These are phyloP conservation scores for Saccharomyces pastorianus DNA, from an alignment of 1,139 yeast species.

Conservation along the genomic window DNA sequence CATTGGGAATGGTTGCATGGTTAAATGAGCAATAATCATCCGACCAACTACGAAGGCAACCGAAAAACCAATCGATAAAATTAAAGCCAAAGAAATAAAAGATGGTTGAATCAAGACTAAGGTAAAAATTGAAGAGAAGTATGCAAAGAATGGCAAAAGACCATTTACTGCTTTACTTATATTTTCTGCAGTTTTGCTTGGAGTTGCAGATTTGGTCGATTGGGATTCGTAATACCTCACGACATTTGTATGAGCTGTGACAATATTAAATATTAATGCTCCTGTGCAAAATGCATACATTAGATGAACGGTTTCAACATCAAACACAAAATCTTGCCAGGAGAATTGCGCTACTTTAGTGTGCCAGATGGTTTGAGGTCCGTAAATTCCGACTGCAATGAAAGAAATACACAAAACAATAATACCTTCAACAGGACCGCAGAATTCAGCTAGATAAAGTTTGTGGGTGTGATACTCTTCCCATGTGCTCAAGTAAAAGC, in stretches of 20 bases:
- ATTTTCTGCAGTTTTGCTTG: slow-evolving; percentile 9
- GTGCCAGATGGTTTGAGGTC: slow-evolving; percentile 60
- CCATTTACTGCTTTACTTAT: slow-evolving; percentile 47
- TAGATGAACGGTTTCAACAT: slow-evolving; percentile 23
- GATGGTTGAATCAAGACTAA: slow-evolving; percentile 41
- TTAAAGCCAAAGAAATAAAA: slow-evolving; percentile 52
- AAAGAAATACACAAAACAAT: slow-evolving; percentile 52
- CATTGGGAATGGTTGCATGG: slow-evolving; percentile 69
- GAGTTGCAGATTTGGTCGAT: slow-evolving; percentile 24
- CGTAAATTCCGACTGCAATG: slow-evolving; percentile 56
- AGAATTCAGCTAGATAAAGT: slow-evolving; percentile 65
- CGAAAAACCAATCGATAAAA: slow-evolving; percentile 62
- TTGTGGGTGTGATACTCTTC: slow-evolving; percentile 91
- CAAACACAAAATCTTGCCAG: slow-evolving; percentile 6
- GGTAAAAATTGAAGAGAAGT: slow-evolving; percentile 48
- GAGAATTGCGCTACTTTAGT: slow-evolving; percentile 9
- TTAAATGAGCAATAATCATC: slow-evolving; percentile 80
- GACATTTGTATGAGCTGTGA: slow-evolving; percentile 68
- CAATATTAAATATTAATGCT: slow-evolving; percentile 59
- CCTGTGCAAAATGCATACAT: slow-evolving; percentile 32
- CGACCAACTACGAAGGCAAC: slow-evolving; percentile 84
- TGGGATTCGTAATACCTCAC: slow-evolving; percentile 38
- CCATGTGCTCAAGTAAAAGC: slow-evolving; percentile 90
- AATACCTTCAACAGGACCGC: slow-evolving; percentile 96
- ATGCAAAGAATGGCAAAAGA: slow-evolving; percentile 59